A percentile compares a stretch with the other conserved stretches of the same genome.
Conservation (phyloP, 2,329 filamentous ascomycete genomes). For the Chaetomiaceae sp. region DNA sequence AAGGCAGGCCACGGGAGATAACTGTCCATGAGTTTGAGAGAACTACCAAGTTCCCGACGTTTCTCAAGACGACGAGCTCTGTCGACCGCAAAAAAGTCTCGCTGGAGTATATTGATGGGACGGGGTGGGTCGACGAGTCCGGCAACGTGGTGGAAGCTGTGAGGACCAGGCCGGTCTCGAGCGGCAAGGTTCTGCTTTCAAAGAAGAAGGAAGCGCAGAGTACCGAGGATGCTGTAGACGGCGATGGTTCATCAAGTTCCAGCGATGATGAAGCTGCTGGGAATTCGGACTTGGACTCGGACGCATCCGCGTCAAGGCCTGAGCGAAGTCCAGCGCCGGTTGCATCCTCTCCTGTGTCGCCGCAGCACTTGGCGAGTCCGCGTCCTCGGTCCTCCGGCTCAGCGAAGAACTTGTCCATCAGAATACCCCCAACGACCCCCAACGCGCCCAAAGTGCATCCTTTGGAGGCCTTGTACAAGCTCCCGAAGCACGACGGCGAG, state of each 20-base stretch:
- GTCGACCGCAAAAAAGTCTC: slow-evolving; percentile 38
- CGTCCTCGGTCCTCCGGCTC: slow-evolving; percentile 48
- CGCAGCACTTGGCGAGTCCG: slow-evolving; percentile 28
- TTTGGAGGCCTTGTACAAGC: slow-evolving; percentile 88
- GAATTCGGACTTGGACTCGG: slow-evolving; percentile 19
- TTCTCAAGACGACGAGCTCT: slow-evolving; percentile 56
- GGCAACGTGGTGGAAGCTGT: slow-evolving; percentile 67
- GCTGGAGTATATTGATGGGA: slow-evolving; percentile 69
- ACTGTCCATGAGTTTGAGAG: slow-evolving; percentile 87
- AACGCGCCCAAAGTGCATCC: slow-evolving; percentile 62
- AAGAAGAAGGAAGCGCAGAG: slow-evolving; percentile 13
- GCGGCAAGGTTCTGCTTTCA: slow-evolving; percentile 23
- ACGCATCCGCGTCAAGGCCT: background rate
- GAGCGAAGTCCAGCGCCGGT: background rate
- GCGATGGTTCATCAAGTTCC: slow-evolving; percentile 9
- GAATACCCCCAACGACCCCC: slow-evolving; percentile 44
- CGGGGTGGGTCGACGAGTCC: slow-evolving; percentile 79
- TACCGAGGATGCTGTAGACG: slow-evolving; percentile 7
- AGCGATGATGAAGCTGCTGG: slow-evolving; percentile 13
- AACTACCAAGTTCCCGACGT: slow-evolving; percentile 74
- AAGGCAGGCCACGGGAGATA: slow-evolving; percentile 43
- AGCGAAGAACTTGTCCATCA: slow-evolving; percentile 47
- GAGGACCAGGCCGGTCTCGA: slow-evolving; percentile 33
- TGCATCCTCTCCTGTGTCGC: slow-evolving; percentile 16
- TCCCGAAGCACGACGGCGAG: slow-evolving; percentile 42